Conservation (phyloP, 208 protist genomes). For the Trypanosoma rangeli region DNA sequence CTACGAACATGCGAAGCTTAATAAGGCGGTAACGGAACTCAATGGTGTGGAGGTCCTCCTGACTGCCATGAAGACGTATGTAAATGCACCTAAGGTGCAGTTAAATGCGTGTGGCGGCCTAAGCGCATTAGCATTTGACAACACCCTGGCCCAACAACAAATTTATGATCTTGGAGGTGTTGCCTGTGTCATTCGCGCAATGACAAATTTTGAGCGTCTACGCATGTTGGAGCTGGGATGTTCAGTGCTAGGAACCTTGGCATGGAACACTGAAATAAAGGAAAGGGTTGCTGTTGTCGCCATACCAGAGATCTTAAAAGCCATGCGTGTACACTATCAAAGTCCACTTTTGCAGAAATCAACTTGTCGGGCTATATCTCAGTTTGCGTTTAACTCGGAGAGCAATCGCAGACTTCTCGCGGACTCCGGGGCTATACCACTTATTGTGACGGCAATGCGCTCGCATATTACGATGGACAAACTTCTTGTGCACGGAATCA, state of each 20-base stretch:
- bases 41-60: constrained; percentile 77
- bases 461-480: constrained; percentile 83
- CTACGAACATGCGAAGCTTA: constrained; percentile 87
- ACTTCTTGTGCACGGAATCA: constrained; percentile 89
- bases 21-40: constrained; percentile 72
- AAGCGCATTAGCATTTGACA: constrained; percentile 91
- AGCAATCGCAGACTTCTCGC: constrained; percentile 84
- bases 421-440: constrained; percentile 81
- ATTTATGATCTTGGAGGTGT: constrained; percentile 89
- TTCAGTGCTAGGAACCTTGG: constrained; percentile 87
- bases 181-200: constrained; percentile 85
- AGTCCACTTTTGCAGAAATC: constrained; percentile 90
- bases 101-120: constrained; percentile 90
- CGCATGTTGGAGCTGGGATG: constrained; percentile 92
- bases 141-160: constrained; percentile 85
- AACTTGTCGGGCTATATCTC: constrained; percentile 88
- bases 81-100: constrained; percentile 83
- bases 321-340: constrained; percentile 77
- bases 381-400: constrained; percentile 93
- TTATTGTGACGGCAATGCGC: constrained; percentile 87
- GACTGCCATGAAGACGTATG: constrained; percentile 72
- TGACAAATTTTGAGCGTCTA: constrained; percentile 85
- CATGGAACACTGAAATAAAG: constrained; percentile 92
- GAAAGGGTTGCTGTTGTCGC: constrained; percentile 81
- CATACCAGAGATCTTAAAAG: constrained; percentile 83